Conservation (phyloP, 2,329 filamentous ascomycete species). For the Beauveria varroae region DNA sequence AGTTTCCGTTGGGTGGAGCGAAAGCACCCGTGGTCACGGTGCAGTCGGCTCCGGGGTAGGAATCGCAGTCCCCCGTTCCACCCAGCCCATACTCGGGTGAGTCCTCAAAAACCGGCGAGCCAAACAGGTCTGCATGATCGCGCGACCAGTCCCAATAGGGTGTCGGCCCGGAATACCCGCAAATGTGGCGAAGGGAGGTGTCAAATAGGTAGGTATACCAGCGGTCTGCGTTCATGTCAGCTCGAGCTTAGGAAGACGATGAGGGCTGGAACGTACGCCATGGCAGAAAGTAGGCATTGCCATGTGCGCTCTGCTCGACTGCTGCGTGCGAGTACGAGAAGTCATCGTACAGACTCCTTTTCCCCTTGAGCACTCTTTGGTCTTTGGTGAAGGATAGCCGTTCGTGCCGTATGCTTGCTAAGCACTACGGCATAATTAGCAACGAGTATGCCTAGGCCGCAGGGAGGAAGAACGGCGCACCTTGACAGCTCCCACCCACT, state of each 20-base stretch:
- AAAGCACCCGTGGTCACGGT: not conserved
- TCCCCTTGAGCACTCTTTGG: not conserved
- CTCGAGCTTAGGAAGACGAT: not conserved
- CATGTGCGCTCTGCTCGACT: not conserved
- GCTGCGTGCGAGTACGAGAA: not conserved
- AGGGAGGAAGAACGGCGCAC: not conserved
- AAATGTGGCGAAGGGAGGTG: not conserved
- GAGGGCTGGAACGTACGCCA: not conserved
- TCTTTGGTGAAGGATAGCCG: not conserved
- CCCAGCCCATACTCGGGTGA: not conserved
- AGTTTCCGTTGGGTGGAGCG: not conserved
- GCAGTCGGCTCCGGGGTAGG: not conserved
- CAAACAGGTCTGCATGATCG: conserved; percentile 2
- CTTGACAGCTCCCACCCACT: conserved; percentile 2
- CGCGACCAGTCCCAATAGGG: conserved; percentile 10
- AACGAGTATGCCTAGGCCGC: too few relatives aligned
- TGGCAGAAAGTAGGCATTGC: not conserved
- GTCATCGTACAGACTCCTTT: conserved; percentile 2
- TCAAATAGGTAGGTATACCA: not conserved
- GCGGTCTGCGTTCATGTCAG: not conserved
- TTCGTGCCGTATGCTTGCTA: not conserved
- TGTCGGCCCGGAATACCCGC: conserved; percentile 2
- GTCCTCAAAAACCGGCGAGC: conserved; percentile 2
- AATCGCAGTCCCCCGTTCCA: not conserved
- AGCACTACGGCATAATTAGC: not conserved